phyloP scores from a whole-genome alignment of 805 yeast genomes.

The Sugiyamaella qingdaonensis region DNA sequence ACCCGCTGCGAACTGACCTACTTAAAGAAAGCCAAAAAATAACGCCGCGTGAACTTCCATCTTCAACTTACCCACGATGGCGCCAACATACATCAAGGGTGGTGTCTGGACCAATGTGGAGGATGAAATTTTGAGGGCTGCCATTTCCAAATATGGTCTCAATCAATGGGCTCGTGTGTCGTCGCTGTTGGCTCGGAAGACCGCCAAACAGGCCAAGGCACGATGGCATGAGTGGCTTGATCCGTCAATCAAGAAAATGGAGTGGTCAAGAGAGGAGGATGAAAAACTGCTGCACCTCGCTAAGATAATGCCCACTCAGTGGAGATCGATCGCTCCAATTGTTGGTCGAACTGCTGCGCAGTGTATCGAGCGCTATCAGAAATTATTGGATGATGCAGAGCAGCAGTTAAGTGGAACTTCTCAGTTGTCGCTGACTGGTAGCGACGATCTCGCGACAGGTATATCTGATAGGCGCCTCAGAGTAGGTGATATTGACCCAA shows the following conservation, averaged over 20 bases:
- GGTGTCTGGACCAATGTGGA: slow-evolving; percentile 84
- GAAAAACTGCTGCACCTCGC: slow-evolving; percentile 62
- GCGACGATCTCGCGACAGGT: slow-evolving; percentile 49
- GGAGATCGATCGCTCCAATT: slow-evolving; percentile 84
- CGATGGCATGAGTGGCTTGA: slow-evolving; percentile 88
- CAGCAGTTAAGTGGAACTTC: slow-evolving; percentile 31
- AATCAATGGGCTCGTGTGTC: slow-evolving; percentile 95
- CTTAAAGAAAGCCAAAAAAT: too few relatives aligned
- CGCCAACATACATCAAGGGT: slow-evolving; percentile 64
- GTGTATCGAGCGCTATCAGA: slow-evolving; percentile 81
- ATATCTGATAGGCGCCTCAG: slow-evolving; percentile 22
- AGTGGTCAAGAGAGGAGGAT: slow-evolving; percentile 78
- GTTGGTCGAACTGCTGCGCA: slow-evolving; percentile 83
- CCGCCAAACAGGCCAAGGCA: slow-evolving; percentile 87
- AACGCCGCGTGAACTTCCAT: not conserved
- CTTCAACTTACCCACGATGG: not conserved
- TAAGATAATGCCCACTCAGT: slow-evolving; percentile 78
- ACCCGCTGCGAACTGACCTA: too few relatives aligned
- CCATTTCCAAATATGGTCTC: slow-evolving; percentile 87
- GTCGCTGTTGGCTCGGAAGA: slow-evolving; percentile 75
- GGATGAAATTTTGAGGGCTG: slow-evolving; percentile 86
- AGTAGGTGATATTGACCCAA: slow-evolving; percentile 59
- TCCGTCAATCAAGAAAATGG: slow-evolving; percentile 60
- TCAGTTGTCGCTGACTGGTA: slow-evolving; percentile 44
- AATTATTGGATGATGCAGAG: slow-evolving; percentile 53